These are phyloP conservation scores for Amaranthus tricolor DNA, from an alignment of 179 eudicot species.

Conservation along the genomic window DNA sequence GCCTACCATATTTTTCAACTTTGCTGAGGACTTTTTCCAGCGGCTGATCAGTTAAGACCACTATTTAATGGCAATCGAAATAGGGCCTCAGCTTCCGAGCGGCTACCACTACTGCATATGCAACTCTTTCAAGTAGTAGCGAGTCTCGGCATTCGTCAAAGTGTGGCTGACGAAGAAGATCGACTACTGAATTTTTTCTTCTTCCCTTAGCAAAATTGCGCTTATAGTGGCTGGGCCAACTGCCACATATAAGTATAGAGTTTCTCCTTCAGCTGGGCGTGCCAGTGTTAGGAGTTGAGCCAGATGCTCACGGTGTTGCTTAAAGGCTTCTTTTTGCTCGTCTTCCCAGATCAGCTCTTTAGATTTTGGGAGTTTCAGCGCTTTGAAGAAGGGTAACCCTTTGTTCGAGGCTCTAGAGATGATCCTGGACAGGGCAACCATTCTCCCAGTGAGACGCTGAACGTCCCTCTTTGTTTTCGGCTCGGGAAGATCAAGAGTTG, in stretches of 20 bases:
- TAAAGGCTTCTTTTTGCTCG: not conserved
- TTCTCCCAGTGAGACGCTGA: not conserved
- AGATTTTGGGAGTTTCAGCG: not conserved
- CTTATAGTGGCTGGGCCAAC: no score
- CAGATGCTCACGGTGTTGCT: not conserved
- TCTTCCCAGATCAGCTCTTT: not conserved
- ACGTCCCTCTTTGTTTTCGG: not conserved
- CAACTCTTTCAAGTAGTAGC: not conserved
- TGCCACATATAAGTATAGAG: no score
- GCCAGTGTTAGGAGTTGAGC: no score
- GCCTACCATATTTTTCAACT: not conserved
- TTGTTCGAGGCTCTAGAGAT: not conserved
- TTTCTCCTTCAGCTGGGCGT: no score
- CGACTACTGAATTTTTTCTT: no score
- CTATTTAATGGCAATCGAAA: not conserved
- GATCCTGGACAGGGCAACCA: not conserved
- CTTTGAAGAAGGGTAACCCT: not conserved
- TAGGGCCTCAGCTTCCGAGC: not conserved
- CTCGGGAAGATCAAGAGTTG: not conserved
- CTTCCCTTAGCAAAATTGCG: no score
- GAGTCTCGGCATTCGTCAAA: not conserved
- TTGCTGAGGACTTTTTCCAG: not conserved
- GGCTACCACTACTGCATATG: not conserved
- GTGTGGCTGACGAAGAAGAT: not conserved
- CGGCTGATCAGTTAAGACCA: not conserved